These are phyloP conservation scores for Saprolegnia parasitica DNA, from an alignment of 352 stramenopile genomes.

Conservation along the genomic window DNA sequence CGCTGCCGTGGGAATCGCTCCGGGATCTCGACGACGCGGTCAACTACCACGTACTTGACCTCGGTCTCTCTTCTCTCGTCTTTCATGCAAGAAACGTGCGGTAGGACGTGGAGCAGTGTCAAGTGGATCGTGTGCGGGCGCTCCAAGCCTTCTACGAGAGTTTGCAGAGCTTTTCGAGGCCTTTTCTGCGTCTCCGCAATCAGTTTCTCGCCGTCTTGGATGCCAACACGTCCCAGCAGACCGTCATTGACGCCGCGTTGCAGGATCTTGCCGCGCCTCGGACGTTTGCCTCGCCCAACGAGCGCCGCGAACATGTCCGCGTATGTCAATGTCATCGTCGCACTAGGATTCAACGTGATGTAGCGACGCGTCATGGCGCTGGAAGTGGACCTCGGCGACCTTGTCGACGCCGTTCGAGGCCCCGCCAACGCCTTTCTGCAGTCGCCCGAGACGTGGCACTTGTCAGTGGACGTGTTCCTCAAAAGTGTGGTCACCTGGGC, in stretches of 20 bases:
- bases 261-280: not conserved
- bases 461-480: not conserved
- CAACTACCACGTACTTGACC: not conserved
- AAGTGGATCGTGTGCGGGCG: not conserved
- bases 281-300: not conserved
- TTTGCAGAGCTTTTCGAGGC: not conserved
- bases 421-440: constrained; percentile 18
- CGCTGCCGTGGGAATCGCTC: not conserved
- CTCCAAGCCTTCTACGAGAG: not conserved
- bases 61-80: too few relatives aligned
- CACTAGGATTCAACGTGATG: too few relatives aligned
- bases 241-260: not conserved
- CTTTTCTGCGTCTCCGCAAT: not conserved
- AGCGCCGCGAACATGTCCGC: not conserved
- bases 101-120: not conserved
- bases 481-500: not conserved
- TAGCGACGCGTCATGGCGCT: constrained; percentile 14
- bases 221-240: too few relatives aligned
- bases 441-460: not conserved
- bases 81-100: not conserved
- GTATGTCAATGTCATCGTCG: too few relatives aligned
- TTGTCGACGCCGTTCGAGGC: constrained; percentile 11
- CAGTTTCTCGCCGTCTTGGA: not conserved
- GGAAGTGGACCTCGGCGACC: constrained; percentile 26
- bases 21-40: not conserved